Evolutionary conservation across 2,329 filamentous ascomycete species (phyloP), one percentile per base, ranked within the genome.

Genomic region (Fusarium piperis): DNA sequence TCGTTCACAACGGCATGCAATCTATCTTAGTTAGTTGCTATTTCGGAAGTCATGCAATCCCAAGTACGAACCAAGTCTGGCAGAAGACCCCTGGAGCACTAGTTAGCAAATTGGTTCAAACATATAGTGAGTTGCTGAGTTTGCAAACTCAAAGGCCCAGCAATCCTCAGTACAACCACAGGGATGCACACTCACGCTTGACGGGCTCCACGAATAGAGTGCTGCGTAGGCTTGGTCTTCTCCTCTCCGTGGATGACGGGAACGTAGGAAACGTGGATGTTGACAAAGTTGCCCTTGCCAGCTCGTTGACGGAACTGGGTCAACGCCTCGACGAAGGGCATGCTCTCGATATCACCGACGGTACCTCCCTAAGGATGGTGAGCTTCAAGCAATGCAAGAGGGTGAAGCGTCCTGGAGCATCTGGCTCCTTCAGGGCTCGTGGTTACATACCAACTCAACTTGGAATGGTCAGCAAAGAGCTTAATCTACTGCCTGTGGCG

Each of bases 161-260:
- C 23, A 23, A n/a, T n/a, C n/a, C 38, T 7, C 6, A 9, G 12
- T 16, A 12, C 44, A 28, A 26, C 16, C 11, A 28, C 23, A n/a
- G 8, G 5, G 44, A 3, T 26, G 23, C 26, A 51, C 30, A 51
- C 44, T 30, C 2, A 51, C 44, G 44, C 44, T 18, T 51, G 44
- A 30, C 44, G 44, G 26, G 44, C 91, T 76, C 93, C 90, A 78
- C 92, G 92, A 77, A 98, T 94, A 28, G 95, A 94, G 77, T 94
- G 90, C 81, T 99, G 96, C 0, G 96, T 99, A 0, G 96, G 96
- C 85, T 98, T 98, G 11, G 95, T 98, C 89, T 98, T 98, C 82
- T 97, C 91, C 85, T 98, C 88, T 44, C 88, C 87, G 64, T 87
- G 73, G 30, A 75, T 77, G 62, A 95, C 88, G 2, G 95, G 96